A percentile compares a stretch with the other conserved stretches of the same genome.
phyloP scores from a whole-genome alignment of 2,329 filamentous ascomycete genomes.

The Neofusicoccum laricinum region DNA sequence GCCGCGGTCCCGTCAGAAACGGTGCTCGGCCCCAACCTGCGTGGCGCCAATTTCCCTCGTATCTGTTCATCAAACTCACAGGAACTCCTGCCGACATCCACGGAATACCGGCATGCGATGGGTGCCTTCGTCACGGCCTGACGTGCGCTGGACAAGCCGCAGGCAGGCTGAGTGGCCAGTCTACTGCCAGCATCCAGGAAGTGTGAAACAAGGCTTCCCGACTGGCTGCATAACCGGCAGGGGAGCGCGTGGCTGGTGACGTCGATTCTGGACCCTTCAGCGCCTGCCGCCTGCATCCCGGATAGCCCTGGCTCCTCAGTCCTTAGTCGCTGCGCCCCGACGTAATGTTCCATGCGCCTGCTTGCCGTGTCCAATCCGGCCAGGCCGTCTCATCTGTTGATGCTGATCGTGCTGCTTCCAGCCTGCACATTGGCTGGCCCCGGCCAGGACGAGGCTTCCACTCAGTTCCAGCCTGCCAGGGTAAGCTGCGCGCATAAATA shows the following conservation, averaged over 20 bases:
- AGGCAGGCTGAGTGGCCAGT: background rate
- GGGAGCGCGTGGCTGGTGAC: background rate
- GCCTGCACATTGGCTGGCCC: background rate
- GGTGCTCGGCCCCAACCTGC: background rate
- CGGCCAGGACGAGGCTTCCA: background rate
- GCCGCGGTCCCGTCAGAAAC: background rate
- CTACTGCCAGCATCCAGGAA: background rate
- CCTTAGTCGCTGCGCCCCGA: background rate
- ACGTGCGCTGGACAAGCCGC: background rate
- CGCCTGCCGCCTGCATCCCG: background rate
- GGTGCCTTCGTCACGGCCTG: background rate
- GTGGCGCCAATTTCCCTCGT: background rate
- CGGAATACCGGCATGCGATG: background rate
- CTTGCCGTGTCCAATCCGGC: background rate
- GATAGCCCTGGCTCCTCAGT: background rate
- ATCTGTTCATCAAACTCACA: background rate
- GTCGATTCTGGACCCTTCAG: background rate
- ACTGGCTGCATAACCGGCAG: background rate
- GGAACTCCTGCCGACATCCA: background rate
- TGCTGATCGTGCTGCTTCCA: background rate
- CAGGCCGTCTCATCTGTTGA: background rate
- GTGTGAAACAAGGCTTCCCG: background rate
- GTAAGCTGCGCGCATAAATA: constrained; percentile 4
- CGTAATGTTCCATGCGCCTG: constrained; percentile 6
- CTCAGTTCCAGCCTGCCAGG: background rate